A percentile compares a stretch with the other conserved stretches of the same genome.
Evolutionary conservation across 768 basidiomycete genomes (phyloP).

Genomic region (Cystofilobasidium macerans): DNA sequence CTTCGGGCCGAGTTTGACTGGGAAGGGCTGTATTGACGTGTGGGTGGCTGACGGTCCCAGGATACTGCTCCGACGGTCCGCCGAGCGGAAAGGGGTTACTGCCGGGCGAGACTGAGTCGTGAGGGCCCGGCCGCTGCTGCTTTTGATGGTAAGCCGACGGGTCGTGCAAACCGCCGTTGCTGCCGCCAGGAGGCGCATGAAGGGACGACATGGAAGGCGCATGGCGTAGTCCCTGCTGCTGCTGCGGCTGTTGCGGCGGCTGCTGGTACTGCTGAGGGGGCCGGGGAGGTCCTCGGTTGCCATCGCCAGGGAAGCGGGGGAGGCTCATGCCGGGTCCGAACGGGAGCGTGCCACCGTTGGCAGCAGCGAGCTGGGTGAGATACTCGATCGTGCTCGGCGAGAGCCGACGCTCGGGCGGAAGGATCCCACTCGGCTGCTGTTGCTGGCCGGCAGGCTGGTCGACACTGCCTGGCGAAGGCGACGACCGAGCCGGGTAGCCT

Average conservation of each 20-base stretch:
- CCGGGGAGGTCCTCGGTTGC: no score
- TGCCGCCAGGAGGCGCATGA: background rate
- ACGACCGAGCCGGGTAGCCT: background rate
- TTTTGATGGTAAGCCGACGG: conserved; percentile 37
- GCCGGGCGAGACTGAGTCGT: conserved; percentile 54
- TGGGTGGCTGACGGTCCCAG: background rate
- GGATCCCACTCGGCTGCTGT: background rate
- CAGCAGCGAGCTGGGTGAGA: conserved; percentile 25
- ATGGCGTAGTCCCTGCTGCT: background rate
- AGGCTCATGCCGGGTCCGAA: conserved; percentile 20
- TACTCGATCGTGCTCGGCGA: conserved; percentile 25
- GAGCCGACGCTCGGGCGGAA: conserved; percentile 16
- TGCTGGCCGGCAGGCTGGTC: background rate
- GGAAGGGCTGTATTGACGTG: background rate
- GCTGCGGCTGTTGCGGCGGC: conserved; percentile 8
- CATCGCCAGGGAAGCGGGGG: conserved; percentile 4
- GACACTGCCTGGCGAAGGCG: background rate
- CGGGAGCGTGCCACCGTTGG: conserved; percentile 24
- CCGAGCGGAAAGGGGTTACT: conserved; percentile 32
- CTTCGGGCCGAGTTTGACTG: background rate
- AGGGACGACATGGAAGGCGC: background rate
- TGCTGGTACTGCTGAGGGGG: conserved; percentile 11
- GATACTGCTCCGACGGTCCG: background rate
- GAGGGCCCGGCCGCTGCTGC: conserved; percentile 73
- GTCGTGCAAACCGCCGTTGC: background rate